Evolutionary conservation across 2,329 filamentous ascomycete genomes (phyloP).

Genomic region (Thielaviopsis populi): DNA sequence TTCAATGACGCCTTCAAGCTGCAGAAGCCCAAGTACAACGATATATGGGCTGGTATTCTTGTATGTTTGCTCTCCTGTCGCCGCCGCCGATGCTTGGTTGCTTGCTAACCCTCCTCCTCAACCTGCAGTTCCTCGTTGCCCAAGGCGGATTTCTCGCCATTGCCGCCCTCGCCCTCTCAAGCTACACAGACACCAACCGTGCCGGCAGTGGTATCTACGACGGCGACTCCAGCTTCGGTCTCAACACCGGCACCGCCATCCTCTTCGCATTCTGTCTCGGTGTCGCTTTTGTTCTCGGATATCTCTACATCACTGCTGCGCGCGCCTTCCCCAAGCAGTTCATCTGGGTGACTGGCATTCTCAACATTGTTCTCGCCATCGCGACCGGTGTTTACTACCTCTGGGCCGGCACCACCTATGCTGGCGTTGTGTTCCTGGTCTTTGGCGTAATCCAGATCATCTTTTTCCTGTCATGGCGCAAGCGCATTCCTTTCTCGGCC

Average conservation of each 20-base stretch:
- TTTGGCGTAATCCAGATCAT: conserved; percentile 68
- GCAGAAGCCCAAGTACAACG: conserved; percentile 73
- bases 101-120: not conserved
- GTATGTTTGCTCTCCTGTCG: conserved; percentile 28
- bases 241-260: conserved; percentile 73
- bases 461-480: conserved; percentile 80
- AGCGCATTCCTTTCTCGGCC: conserved; percentile 76
- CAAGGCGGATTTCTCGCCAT: conserved; percentile 62
- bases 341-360: conserved; percentile 81
- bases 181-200: conserved; percentile 65
- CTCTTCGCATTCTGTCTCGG: conserved; percentile 71
- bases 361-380: conserved; percentile 74
- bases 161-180: conserved; percentile 58
- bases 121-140: conserved; percentile 48
- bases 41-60: conserved; percentile 75
- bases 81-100: not conserved
- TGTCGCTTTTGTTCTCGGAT: conserved; percentile 61
- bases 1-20: conserved; percentile 78
- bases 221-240: conserved; percentile 45
- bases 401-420: conserved; percentile 58
- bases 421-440: conserved; percentile 73
- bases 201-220: conserved; percentile 63
- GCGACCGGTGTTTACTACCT: conserved; percentile 81
- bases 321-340: conserved; percentile 74
- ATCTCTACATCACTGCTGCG: conserved; percentile 59